Evolutionary conservation across 768 basidiomycete species (phyloP), one percentile per base, ranked within the genome.

Genomic region (Cyathus striatus): DNA sequence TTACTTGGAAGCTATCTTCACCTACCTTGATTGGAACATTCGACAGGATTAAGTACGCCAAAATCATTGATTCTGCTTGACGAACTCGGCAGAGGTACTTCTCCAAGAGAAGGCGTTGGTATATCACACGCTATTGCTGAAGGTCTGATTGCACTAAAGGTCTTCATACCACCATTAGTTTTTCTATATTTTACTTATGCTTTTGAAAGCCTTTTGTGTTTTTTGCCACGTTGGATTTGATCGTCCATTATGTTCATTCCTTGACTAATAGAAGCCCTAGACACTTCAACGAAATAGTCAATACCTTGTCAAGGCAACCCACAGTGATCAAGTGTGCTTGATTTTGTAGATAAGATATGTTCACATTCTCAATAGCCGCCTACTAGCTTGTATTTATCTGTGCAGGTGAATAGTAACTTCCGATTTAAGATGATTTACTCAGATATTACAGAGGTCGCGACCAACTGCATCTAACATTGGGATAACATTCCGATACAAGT

Each of bases 81-180:
- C 57, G 96, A 99, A 60, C 72, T 98, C 5, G 95, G 95, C 0
- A 75, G 93, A 23, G 95, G 95, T 1, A 98, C 95, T 1, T 86
- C 89, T 2, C 84, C 93, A 0, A 64, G 70, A 23, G 95, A 87
- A 64, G 95, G 78, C 7, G 65, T 87, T 13, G 90, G 88, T 3
- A 87, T 92, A 45, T 80, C 86, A 1, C 83, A 90, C 62, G 88
- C 90, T 12, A 87, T 91, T 52, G 88, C 78, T 13, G 91, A 83
- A 65, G 87, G 65, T 56, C 76, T 83, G 43, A 82, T 97, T 51
- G 68, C 66, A 39, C 65, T 75, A 37, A 88, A 87, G 70, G 93
- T 87, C 23, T 30, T n/a, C n/a, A 70, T 49, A 33, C 20, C 35
- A 37, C 2, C 12, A 33, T 36, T 37, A 23, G 24, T 14, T 24